Evolutionary conservation across 2,329 filamentous ascomycete genomes (phyloP).

Genomic region (Pezicula carpinea): DNA sequence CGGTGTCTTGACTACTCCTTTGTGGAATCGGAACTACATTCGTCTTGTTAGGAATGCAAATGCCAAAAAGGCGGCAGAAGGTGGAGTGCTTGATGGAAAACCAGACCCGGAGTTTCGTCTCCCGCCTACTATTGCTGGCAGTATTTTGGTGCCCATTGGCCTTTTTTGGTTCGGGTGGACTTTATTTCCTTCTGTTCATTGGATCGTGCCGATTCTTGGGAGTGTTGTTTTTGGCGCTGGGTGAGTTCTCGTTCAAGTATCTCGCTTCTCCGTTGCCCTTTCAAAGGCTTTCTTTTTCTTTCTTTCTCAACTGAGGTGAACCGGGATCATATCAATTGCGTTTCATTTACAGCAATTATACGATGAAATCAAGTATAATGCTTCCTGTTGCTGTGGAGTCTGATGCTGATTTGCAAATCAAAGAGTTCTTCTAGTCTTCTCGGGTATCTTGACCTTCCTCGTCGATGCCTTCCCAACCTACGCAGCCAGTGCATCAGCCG

Average conservation of each 20-base stretch:
- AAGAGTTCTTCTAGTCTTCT: slow-evolving; percentile 59
- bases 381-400: background rate
- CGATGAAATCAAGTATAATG: background rate
- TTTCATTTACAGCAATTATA: too few relatives aligned
- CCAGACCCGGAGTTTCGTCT: slow-evolving; percentile 83
- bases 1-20: slow-evolving; percentile 53
- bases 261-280: too few relatives aligned
- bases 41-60: too few relatives aligned
- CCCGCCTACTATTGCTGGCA: slow-evolving; percentile 67
- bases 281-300: too few relatives aligned
- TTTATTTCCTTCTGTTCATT: slow-evolving; percentile 66
- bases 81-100: slow-evolving; percentile 34
- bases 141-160: slow-evolving; percentile 69
- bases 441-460: slow-evolving; percentile 75
- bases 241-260: slow-evolving; percentile 39
- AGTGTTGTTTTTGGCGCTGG: slow-evolving; percentile 64
- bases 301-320: background rate
- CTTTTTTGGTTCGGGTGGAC: slow-evolving; percentile 89
- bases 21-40: slow-evolving; percentile 57
- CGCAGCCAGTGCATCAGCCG: slow-evolving; percentile 71
- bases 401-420: slow-evolving; percentile 2
- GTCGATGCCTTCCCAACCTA: slow-evolving; percentile 71
- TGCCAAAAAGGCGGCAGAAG: slow-evolving; percentile 41
- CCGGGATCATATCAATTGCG: background rate
- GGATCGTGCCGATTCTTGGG: slow-evolving; percentile 69